Percentiles rank a stretch among this genome's conserved stretches.
Evolutionary conservation across 768 basidiomycete genomes (phyloP).

Genomic region (Antrodiella citrinella): DNA sequence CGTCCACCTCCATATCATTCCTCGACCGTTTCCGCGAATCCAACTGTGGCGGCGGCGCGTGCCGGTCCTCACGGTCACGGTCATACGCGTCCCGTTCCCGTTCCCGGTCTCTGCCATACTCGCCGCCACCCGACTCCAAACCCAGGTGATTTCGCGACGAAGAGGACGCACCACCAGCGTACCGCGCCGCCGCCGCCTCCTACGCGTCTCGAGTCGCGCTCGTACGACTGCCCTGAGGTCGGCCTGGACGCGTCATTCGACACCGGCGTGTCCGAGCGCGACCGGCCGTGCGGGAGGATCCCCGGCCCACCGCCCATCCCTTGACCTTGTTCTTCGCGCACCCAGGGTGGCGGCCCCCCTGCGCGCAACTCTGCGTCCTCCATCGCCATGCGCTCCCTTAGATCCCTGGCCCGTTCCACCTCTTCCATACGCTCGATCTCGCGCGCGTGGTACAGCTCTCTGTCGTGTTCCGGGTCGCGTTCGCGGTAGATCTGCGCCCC

Average conservation of each 20-base stretch:
- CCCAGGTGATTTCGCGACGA: background rate
- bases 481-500: slow-evolving; percentile 44
- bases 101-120: slow-evolving; percentile 24
- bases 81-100: background rate
- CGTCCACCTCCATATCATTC: slow-evolving; percentile 59
- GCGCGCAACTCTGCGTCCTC: slow-evolving; percentile 17
- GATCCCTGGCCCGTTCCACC: slow-evolving; percentile 14
- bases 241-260: slow-evolving; percentile 17
- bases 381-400: slow-evolving; percentile 12
- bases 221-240: slow-evolving; percentile 13
- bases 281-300: slow-evolving; percentile 12
- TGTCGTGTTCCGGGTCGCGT: slow-evolving; percentile 38
- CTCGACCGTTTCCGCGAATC: slow-evolving; percentile 46
- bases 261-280: slow-evolving; percentile 18
- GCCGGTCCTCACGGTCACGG: background rate
- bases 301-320: background rate
- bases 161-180: background rate
- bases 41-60: too few relatives aligned
- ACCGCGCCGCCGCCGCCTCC: slow-evolving; percentile 10
- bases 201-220: slow-evolving; percentile 13
- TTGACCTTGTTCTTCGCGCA: slow-evolving; percentile 4
- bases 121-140: slow-evolving; percentile 44
- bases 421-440: slow-evolving; percentile 18
- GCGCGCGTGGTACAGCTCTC: slow-evolving; percentile 17
- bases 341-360: slow-evolving; percentile 7